Evolutionary conservation across 805 yeast genomes (phyloP).

Genomic region (Kurtzmaniella cleridarum): DNA sequence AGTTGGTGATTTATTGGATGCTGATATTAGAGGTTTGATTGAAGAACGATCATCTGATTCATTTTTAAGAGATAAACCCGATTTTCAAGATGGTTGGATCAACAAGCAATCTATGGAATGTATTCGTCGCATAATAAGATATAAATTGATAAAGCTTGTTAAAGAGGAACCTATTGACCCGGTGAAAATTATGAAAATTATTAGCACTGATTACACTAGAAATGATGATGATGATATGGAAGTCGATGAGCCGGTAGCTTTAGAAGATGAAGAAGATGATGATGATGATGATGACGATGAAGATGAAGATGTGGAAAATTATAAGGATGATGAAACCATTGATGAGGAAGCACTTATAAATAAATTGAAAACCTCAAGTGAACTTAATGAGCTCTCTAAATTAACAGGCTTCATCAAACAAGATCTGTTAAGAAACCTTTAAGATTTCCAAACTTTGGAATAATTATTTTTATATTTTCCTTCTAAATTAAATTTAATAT

Average conservation of each 20-base stretch:
- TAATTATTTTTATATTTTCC: no score
- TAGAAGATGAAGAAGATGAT: constrained; percentile 13
- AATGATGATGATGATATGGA: constrained; percentile 16
- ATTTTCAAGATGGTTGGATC: constrained; percentile 78
- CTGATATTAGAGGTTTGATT: constrained; percentile 47
- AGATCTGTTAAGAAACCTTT: constrained; percentile 8
- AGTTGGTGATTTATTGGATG: constrained; percentile 71
- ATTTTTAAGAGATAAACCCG: constrained; percentile 29
- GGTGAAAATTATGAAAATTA: constrained; percentile 38
- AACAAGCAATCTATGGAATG: constrained; percentile 55
- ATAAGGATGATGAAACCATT: constrained; percentile 4
- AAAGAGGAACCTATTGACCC: constrained; percentile 43
- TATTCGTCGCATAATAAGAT: constrained; percentile 64
- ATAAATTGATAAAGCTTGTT: constrained; percentile 61
- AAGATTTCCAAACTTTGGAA: no score
- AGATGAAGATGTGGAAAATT: constrained; percentile 10
- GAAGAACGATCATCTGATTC: constrained; percentile 26
- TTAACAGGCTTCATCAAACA: constrained; percentile 38
- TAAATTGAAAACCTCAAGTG: constrained; percentile 32
- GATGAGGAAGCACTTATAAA: constrained; percentile 26
- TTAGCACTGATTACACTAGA: constrained; percentile 28
- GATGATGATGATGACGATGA: constrained; percentile 16
- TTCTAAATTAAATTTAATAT: no score
- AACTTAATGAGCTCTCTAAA: constrained; percentile 22
- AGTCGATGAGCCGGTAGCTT: constrained; percentile 10